These are phyloP conservation scores for Myriangium duriaei DNA, from an alignment of 2,329 filamentous ascomycete genomes.

Conservation along the genomic window DNA sequence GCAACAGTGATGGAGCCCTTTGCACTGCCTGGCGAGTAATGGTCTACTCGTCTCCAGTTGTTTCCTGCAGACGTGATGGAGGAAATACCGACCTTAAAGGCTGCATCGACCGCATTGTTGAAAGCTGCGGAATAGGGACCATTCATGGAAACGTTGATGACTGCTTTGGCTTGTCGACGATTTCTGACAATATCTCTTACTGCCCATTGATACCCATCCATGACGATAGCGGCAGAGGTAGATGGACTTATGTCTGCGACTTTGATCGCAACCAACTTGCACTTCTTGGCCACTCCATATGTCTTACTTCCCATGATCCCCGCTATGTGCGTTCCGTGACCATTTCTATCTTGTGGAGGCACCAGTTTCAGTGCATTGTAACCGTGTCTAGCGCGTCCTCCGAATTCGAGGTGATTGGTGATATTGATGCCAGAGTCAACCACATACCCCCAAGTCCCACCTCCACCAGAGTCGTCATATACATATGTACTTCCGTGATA, in stretches of 20 bases:
- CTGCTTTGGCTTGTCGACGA: slow-evolving; percentile 28
- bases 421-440: slow-evolving; percentile 23
- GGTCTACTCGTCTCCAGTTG: slow-evolving; percentile 20
- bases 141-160: slow-evolving; percentile 46
- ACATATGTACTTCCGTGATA: slow-evolving; percentile 9
- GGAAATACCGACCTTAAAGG: slow-evolving; percentile 36
- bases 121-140: slow-evolving; percentile 33
- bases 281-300: slow-evolving; percentile 51
- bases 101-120: slow-evolving; percentile 38
- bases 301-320: slow-evolving; percentile 49
- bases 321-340: slow-evolving; percentile 52
- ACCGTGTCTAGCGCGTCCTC: slow-evolving; percentile 23
- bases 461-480: slow-evolving; percentile 11
- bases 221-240: slow-evolving; percentile 41
- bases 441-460: slow-evolving; percentile 30
- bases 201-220: slow-evolving; percentile 47
- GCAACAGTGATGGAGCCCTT: slow-evolving; percentile 25
- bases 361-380: slow-evolving; percentile 18
- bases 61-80: slow-evolving; percentile 46
- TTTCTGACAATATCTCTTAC: slow-evolving; percentile 21
- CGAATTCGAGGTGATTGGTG: slow-evolving; percentile 21
- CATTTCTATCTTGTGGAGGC: slow-evolving; percentile 36
- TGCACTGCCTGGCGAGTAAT: slow-evolving; percentile 24
- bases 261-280: slow-evolving; percentile 46
- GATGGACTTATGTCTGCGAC: slow-evolving; percentile 30